A percentile compares a stretch with the other conserved stretches of the same genome.
These are phyloP conservation scores for Vinca major DNA, from an alignment of 305 asterid genomes.

Conservation along the genomic window DNA sequence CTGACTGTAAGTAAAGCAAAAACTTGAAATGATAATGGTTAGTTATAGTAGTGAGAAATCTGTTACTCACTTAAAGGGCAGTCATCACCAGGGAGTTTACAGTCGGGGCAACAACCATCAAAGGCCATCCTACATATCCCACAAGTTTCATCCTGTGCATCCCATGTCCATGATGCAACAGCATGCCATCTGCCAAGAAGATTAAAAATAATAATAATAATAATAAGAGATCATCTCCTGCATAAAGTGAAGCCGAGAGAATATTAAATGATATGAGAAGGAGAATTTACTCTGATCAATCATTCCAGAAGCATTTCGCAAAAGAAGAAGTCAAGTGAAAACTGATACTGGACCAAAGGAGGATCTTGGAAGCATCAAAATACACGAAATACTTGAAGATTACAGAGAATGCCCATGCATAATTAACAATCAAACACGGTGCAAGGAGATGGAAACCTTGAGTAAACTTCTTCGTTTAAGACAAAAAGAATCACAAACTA, in stretches of 20 bases:
- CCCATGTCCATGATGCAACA: conserved; percentile 91
- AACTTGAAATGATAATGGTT: background rate
- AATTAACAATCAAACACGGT: background rate
- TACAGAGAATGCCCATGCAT: background rate
- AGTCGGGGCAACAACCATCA: conserved; percentile 89
- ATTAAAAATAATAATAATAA: conserved; percentile 9
- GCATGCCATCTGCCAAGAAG: conserved; percentile 56
- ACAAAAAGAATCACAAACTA: background rate
- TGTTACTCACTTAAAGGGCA: conserved; percentile 64
- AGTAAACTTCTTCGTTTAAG: background rate
- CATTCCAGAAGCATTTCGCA: conserved; percentile 16
- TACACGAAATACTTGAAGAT: background rate
- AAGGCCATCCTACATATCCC: conserved; percentile 88
- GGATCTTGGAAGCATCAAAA: conserved; percentile 7
- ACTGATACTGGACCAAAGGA: conserved; percentile 6
- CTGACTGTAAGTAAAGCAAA: background rate
- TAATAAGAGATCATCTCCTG: background rate
- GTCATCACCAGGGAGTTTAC: conserved; percentile 87
- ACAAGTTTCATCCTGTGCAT: conserved; percentile 83
- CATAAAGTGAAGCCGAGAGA: conserved; percentile 1
- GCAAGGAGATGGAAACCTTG: background rate
- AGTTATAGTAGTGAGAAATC: background rate
- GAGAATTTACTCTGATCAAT: conserved; percentile 51
- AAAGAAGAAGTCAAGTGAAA: conserved; percentile 34
- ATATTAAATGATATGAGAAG: conserved; percentile 4